These are phyloP conservation scores for Cercospora zeae-maydis DNA, from an alignment of 2,329 filamentous ascomycete species.

Conservation along the genomic window DNA sequence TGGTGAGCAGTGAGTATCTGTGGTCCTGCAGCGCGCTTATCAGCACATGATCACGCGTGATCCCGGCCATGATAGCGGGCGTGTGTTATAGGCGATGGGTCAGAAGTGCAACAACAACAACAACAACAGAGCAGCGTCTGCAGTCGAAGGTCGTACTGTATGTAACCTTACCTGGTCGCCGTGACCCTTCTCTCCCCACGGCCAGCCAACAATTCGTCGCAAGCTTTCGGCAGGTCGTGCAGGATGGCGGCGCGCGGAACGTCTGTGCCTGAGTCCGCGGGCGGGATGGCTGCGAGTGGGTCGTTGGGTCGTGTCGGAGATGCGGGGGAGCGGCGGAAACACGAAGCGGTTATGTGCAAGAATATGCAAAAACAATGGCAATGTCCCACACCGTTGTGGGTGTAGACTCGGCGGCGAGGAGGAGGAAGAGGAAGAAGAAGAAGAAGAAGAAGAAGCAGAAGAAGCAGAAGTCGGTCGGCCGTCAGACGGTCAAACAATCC, in stretches of 20 bases:
- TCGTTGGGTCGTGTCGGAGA: neutral
- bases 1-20: slow-evolving; percentile 6
- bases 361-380: neutral
- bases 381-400: too few species aligned
- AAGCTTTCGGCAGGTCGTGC: slow-evolving; percentile 2
- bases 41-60: slow-evolving; percentile 3
- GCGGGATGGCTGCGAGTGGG: neutral
- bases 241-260: slow-evolving; percentile 1
- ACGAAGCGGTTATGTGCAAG: neutral
- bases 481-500: neutral
- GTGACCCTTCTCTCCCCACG: neutral
- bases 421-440: neutral
- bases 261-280: slow-evolving; percentile 1
- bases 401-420: neutral
- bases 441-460: neutral
- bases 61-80: neutral
- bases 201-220: neutral
- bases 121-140: neutral
- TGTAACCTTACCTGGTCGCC: neutral
- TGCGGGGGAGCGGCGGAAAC: neutral
- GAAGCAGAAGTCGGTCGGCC: neutral
- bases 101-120: neutral
- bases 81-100: neutral
- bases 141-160: neutral
- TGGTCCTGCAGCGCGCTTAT: slow-evolving; percentile 14